These are phyloP conservation scores for Boletus pseudo-olivaceus DNA, from an alignment of 768 basidiomycete species.

Conservation along the genomic window DNA sequence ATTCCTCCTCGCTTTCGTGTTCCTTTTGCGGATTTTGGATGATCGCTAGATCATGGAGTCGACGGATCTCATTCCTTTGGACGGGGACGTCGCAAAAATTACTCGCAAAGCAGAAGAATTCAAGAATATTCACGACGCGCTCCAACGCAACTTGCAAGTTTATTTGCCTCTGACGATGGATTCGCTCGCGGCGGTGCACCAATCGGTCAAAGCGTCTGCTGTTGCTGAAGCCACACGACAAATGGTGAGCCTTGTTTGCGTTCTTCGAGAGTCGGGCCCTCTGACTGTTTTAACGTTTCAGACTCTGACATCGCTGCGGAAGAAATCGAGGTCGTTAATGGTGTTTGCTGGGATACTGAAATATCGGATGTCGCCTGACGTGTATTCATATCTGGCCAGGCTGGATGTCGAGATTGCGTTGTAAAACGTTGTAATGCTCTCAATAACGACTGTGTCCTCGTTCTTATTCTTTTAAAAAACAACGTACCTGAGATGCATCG, in stretches of 20 bases:
- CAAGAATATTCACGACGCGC: conserved; percentile 77
- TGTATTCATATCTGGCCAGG: conserved; percentile 83
- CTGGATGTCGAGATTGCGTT: conserved; percentile 84
- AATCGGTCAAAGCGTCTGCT: conserved; percentile 65
- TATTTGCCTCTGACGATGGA: conserved; percentile 93
- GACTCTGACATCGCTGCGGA: conserved; percentile 66
- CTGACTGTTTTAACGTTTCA: conserved; percentile 26
- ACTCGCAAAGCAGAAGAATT: conserved; percentile 87
- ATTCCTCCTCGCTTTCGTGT: neutral
- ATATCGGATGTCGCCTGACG: conserved; percentile 86
- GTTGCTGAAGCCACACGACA: conserved; percentile 75
- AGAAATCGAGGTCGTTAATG: conserved; percentile 82
- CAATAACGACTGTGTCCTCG: neutral
- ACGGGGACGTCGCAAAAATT: conserved; percentile 80
- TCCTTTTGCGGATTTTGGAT: neutral
- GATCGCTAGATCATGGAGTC: conserved; percentile 73
- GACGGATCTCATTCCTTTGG: conserved; percentile 82
- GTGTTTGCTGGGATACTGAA: conserved; percentile 85
- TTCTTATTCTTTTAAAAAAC: neutral
- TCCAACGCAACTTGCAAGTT: conserved; percentile 86
- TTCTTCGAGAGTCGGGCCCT: conserved; percentile 13
- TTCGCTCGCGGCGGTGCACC: conserved; percentile 77
- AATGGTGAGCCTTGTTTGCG: conserved; percentile 46
- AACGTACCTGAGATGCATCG: too few relatives aligned
- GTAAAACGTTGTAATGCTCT: conserved; percentile 25